Base-by-base conservation (phyloP, 768 basidiomycete genomes). In the Termitomyces sp. region DNA sequence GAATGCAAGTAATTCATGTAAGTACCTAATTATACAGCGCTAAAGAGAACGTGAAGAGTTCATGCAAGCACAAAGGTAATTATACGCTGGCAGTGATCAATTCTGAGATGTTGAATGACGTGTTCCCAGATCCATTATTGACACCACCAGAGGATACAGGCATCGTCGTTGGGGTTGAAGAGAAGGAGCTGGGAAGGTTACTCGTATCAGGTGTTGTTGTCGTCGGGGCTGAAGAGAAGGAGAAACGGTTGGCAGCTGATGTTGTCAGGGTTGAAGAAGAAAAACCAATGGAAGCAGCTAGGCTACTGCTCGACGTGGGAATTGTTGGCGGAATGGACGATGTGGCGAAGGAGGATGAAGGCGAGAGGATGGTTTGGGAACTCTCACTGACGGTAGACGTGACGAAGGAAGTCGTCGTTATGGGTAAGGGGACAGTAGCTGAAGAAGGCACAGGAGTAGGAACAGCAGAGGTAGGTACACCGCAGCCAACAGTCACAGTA, bases 401-500 rank as follows among this genome's bases (percentile, higher is more conserved):
- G 11, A 38, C 18, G 16, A 10, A 40, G 5, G 51, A 52, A 26
- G 36, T 41, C 20, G 40, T 9, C 3, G 40, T 41, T 0, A 5
- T 52, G 22, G 52, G n/a, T 5, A 26, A 20, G 3, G 40, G 26
- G 52, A 41, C 18, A 14, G 38, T 52, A 46, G 59, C 45, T 9
- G 46, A 55, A 44, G 56, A 48, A 22, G 58, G 28, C 35, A 53
- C 40, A 30, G 54, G 38, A 10, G 62, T 63, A 22, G 66, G 28
- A 22, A 59, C 52, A 28, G 60, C 50, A 38, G 40, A 40, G 28
- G 52, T 62, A 30, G 56, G 44, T 26, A 53, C 35, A 28, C 55
- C 46, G 30, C 68, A 70, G 48, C 65, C 64, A 13, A 70, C 69
- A 20, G 71, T 66, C 53, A 70, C 68, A 6, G 49, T 71, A 24